Evolutionary conservation across 345 rosid genomes (phyloP).

Genomic region (Cardamine resedifolia): DNA sequence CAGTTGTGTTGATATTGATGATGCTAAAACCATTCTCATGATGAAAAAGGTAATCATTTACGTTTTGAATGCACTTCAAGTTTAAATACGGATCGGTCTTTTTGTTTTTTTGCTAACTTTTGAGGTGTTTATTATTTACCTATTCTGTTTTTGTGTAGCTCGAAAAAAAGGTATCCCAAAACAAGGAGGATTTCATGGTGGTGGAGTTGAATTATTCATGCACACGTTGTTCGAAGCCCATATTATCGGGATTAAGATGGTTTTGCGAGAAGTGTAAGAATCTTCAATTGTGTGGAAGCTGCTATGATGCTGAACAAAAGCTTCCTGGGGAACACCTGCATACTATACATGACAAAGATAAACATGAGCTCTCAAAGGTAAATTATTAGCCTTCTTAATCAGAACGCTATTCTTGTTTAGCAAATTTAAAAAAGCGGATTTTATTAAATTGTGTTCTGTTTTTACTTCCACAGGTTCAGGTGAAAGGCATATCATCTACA

Average conservation of each 20-base stretch:
- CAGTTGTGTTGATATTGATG: conserved; percentile 28
- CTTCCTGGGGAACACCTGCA: conserved; percentile 34
- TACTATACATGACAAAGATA: conserved; percentile 38
- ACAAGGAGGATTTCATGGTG: conserved; percentile 61
- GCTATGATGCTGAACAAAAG: conserved; percentile 44
- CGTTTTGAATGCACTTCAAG: not conserved
- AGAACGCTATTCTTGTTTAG: conserved; percentile 4
- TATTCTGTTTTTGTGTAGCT: conserved; percentile 43
- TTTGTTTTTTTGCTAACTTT: not conserved
- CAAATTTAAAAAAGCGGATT: not conserved
- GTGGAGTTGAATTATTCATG: conserved; percentile 59
- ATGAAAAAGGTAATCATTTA: conserved; percentile 47
- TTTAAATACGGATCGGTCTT: not conserved
- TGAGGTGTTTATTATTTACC: conserved; percentile 19
- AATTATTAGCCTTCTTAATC: conserved; percentile 35
- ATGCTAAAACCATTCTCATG: conserved; percentile 47
- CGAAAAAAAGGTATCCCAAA: conserved; percentile 41
- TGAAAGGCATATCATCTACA: conserved; percentile 44
- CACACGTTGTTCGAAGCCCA: conserved; percentile 44
- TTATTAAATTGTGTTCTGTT: not conserved
- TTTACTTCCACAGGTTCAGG: conserved; percentile 41
- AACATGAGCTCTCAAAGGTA: conserved; percentile 61
- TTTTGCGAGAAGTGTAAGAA: conserved; percentile 58
- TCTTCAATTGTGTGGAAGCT: conserved; percentile 66
- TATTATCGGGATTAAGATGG: conserved; percentile 61